Evolutionary conservation across 257 asterid species (phyloP).

Genomic region (Solanum arcanum): DNA sequence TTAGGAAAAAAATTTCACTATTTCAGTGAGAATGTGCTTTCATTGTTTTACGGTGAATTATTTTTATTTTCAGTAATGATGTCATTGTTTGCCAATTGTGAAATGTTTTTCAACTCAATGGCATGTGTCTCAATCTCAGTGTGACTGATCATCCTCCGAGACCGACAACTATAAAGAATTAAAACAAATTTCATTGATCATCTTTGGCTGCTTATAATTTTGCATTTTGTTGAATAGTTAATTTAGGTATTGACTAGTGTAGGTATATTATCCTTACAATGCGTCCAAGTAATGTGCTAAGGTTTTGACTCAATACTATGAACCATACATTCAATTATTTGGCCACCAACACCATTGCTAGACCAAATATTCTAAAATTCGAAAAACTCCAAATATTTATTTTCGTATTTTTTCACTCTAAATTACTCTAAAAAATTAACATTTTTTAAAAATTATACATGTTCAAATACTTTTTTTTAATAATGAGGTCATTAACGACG

Average conservation of each 20-base stretch:
- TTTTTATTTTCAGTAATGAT: too few species aligned
- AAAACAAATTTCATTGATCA: neutral
- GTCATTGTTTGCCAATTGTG: neutral
- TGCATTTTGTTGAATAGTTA: neutral
- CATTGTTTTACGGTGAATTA: rapidly evolving
- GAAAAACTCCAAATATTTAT: neutral
- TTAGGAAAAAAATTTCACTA: neutral
- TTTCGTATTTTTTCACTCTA: neutral
- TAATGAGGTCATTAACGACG: too few species aligned
- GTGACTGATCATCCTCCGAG: too few species aligned
- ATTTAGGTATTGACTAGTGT: neutral
- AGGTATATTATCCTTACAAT: neutral
- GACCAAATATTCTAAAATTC: neutral
- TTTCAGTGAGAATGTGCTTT: neutral
- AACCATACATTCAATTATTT: neutral
- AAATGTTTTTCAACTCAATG: neutral
- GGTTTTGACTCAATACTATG: neutral
- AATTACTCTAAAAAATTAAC: neutral
- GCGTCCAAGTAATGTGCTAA: neutral
- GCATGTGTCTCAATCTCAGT: neutral
- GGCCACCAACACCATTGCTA: neutral
- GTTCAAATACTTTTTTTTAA: too few species aligned
- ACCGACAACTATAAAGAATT: neutral
- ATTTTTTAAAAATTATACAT: too few species aligned
- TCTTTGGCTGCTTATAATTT: neutral